Evolutionary conservation across 2,329 filamentous ascomycete genomes (phyloP).

Genomic region (Calonectria leucothoes): DNA sequence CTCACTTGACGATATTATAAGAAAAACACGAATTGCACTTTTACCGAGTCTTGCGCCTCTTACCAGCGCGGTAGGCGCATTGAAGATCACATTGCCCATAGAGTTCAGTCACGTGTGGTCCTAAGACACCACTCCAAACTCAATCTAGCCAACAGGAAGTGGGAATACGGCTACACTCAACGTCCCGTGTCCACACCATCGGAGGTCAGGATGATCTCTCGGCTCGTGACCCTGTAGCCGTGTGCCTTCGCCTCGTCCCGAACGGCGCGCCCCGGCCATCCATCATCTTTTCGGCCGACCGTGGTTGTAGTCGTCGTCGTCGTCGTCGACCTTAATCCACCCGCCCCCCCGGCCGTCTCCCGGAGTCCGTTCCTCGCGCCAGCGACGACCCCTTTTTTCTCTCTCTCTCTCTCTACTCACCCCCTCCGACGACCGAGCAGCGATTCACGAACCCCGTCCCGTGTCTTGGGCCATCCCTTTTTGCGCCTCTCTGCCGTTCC

Average conservation of each 20-base stretch:
- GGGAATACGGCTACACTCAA: neutral
- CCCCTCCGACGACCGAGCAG: conserved; percentile 1
- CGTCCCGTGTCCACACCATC: neutral
- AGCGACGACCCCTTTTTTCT: neutral
- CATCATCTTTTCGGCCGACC: neutral
- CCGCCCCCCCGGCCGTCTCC: neutral
- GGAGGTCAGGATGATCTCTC: conserved; percentile 12
- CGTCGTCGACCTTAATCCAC: neutral
- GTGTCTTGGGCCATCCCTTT: neutral
- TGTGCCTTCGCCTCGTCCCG: neutral
- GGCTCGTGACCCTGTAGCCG: conserved; percentile 4
- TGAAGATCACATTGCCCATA: neutral
- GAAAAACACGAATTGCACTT: neutral
- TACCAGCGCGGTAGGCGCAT: neutral
- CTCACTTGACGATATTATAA: neutral
- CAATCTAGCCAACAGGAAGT: neutral
- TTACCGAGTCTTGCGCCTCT: neutral
- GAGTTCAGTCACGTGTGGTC: conserved; percentile 23
- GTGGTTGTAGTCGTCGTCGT: neutral
- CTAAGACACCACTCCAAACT: conserved; percentile 15
- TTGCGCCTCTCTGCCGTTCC: neutral
- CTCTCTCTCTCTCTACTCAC: neutral
- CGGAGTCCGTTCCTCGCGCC: neutral
- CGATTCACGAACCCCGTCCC: neutral
- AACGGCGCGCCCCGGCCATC: conserved; percentile 6